Evolutionary conservation across 1,139 yeast genomes (phyloP).

Genomic region (Pichia sp.): DNA sequence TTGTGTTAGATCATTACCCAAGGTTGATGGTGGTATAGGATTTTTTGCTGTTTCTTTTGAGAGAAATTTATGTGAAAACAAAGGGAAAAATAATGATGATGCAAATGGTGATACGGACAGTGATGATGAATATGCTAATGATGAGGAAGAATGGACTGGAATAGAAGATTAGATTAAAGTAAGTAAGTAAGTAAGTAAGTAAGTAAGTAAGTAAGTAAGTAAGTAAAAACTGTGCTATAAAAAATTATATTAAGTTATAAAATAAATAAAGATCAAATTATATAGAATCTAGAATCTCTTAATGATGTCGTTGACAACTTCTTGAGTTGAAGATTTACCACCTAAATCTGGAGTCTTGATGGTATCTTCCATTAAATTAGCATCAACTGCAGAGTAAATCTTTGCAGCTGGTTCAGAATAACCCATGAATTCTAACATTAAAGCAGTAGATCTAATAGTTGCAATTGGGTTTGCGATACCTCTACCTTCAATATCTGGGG

Average conservation of each 20-base stretch:
- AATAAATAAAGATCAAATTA: background rate
- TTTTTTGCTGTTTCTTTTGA: constrained; percentile 87
- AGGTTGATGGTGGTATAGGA: constrained; percentile 88
- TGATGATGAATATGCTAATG: constrained; percentile 5
- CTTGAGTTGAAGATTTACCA: constrained; percentile 77
- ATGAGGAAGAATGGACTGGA: constrained; percentile 8
- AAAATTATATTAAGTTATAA: background rate
- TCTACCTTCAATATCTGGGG: constrained; percentile 96
- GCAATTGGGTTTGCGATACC: constrained; percentile 96
- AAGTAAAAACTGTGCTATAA: constrained; percentile 7
- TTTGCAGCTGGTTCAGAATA: constrained; percentile 82
- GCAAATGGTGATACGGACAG: constrained; percentile 1
- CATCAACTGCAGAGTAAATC: constrained; percentile 91
- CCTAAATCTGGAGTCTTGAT: constrained; percentile 94
- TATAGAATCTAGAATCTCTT: constrained; percentile 38
- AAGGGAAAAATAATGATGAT: background rate
- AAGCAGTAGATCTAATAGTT: constrained; percentile 93
- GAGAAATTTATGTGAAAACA: constrained; percentile 20
- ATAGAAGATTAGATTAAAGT: constrained; percentile 3
- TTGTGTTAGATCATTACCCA: constrained; percentile 79
- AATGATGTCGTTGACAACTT: constrained; percentile 78
- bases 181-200: background rate
- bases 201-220: background rate
- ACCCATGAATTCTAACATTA: constrained; percentile 96
- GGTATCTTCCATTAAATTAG: constrained; percentile 73